Evolutionary conservation across 2,329 filamentous ascomycete genomes (phyloP).

Genomic region (Beauveria asiatica): DNA sequence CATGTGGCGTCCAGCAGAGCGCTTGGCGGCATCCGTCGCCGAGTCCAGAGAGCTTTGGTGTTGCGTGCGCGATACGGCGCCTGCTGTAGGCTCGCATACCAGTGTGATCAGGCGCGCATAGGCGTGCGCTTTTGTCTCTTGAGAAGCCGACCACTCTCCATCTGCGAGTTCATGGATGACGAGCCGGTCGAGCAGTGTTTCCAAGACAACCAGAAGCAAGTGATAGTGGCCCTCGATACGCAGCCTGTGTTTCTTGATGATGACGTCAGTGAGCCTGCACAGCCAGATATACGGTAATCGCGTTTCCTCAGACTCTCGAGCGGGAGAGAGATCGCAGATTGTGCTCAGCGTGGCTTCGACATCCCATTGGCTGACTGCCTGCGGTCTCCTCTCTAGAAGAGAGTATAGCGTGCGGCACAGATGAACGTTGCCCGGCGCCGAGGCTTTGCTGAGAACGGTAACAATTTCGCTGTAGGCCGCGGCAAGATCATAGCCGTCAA

Average conservation of each 20-base stretch:
- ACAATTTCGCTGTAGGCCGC: slow-evolving; percentile 33
- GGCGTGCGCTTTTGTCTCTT: slow-evolving; percentile 38
- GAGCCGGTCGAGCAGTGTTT: slow-evolving; percentile 47
- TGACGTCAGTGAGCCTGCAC: slow-evolving; percentile 44
- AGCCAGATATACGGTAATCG: slow-evolving; percentile 34
- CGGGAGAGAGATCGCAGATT: slow-evolving; percentile 28
- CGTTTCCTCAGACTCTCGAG: slow-evolving; percentile 9
- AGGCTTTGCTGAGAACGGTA: slow-evolving; percentile 22
- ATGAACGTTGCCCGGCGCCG: slow-evolving; percentile 26
- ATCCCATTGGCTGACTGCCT: slow-evolving; percentile 49
- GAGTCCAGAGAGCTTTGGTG: slow-evolving; percentile 44
- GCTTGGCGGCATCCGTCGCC: slow-evolving; percentile 52
- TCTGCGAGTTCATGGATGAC: slow-evolving; percentile 26
- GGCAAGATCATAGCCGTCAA: slow-evolving; percentile 29
- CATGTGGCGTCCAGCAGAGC: slow-evolving; percentile 54
- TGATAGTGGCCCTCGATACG: slow-evolving; percentile 56
- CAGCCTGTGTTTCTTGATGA: slow-evolving; percentile 52
- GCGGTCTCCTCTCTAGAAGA: slow-evolving; percentile 42
- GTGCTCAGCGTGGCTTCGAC: slow-evolving; percentile 44
- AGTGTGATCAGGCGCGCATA: slow-evolving; percentile 50
- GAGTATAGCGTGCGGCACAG: slow-evolving; percentile 33
- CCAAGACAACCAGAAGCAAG: slow-evolving; percentile 44
- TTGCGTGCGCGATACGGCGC: slow-evolving; percentile 41
- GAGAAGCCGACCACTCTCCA: slow-evolving; percentile 16
- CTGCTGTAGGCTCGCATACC: slow-evolving; percentile 50